Base-by-base conservation (phyloP, 306 rosid species). In the Cicer cuneatum region DNA sequence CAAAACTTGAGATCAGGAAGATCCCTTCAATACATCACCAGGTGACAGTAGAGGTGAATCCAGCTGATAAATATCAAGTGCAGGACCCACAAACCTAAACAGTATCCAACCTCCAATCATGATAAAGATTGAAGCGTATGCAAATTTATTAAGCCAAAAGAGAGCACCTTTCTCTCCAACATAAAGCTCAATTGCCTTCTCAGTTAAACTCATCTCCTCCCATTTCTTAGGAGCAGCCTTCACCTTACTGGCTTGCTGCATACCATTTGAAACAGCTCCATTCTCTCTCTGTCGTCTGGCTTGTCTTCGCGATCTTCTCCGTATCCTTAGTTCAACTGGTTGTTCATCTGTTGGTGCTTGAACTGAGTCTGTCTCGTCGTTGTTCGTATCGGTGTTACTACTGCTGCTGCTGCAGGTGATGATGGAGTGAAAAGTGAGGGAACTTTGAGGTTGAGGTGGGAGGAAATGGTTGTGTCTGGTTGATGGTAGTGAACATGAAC, bases 21-120 rank as follows among this genome's bases (percentile, higher is more conserved):
- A 75, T 59, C 90, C 92, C 85, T 90, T 94, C 76, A 94, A 71
- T 0, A 91, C 63, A 48, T 87, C 78, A 65, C 86, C 5, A 48
- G 97, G 99, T 15, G 95, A 19, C 47, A 94, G 80, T 0, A 92
- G 89, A 63, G 90, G 80, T n/a, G 88, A 24, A 78, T 94, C 99
- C 58, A 94, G 72, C 87, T 94, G 99, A 80, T 94, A 92, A 57
- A 94, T 86, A 40, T 94, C 89, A 13, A 94, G 86, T 4, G 97
- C 80, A 3, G 99, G 99, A 43, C 99, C 99, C 39, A 90, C 95
- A 75, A 94, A 90, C 78, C 99, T 88, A 78, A 94, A 94, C 7
- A 81, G 1, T 13, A 92, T 89, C 99, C 99, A 94, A 56, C 82
- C 90, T 6, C 96, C 99, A 51, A 94, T 94, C 79, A 85, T 86